A percentile compares a stretch with the other conserved stretches of the same genome.
phyloP scores from a whole-genome alignment of 192 early-diverging fungal species.

The Dimargaris cristalligena region DNA sequence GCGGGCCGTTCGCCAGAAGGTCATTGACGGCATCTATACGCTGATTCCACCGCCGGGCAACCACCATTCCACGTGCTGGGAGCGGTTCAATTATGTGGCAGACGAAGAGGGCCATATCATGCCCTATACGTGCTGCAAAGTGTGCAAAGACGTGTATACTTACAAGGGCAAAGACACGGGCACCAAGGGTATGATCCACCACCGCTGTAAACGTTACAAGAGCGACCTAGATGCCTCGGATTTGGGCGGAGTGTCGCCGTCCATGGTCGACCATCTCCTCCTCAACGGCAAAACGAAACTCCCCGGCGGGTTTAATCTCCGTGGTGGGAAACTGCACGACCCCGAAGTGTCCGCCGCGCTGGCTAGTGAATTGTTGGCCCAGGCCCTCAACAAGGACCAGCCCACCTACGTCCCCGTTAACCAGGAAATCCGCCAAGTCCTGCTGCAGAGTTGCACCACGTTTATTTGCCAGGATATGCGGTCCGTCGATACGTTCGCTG shows the following conservation, averaged over 20 bases:
- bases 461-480: constrained; percentile 12
- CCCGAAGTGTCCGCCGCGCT: constrained; percentile 1
- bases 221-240: neutral
- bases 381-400: constrained; percentile 10
- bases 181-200: constrained; percentile 11
- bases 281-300: neutral
- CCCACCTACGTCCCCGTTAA: constrained; percentile 2
- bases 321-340: neutral
- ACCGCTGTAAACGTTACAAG: constrained; percentile 2
- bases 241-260: neutral
- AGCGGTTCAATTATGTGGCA: constrained; percentile 7
- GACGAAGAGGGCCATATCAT: neutral
- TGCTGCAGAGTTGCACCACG: constrained; percentile 7
- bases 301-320: neutral
- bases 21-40: constrained; percentile 4
- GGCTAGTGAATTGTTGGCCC: constrained; percentile 5
- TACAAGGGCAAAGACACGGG: constrained; percentile 11
- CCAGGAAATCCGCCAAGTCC: constrained; percentile 9
- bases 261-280: neutral
- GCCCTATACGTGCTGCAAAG: constrained; percentile 10
- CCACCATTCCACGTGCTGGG: constrained; percentile 7
- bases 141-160: constrained; percentile 9
- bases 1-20: neutral
- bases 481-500: neutral
- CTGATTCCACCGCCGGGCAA: constrained; percentile 6